A percentile compares a stretch with the other conserved stretches of the same genome.
Evolutionary conservation across 305 asterid genomes (phyloP).

Genomic region (Fraxinus latifolia): DNA sequence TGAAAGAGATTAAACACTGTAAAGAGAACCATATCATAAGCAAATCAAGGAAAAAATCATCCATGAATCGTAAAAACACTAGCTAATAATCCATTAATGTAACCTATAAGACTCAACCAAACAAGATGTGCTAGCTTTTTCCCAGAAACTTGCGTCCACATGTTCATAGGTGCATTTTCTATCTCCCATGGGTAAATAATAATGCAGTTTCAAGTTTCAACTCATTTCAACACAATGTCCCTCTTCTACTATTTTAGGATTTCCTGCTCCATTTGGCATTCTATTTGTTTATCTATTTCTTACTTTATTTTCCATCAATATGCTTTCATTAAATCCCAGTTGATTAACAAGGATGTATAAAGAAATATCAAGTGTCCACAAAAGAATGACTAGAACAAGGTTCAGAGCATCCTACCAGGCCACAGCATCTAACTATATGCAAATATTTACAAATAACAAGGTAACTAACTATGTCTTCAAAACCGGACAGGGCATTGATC

Average conservation of each 20-base stretch:
- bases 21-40: background rate
- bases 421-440: background rate
- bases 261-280: background rate
- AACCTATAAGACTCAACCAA: background rate
- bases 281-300: background rate
- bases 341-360: background rate
- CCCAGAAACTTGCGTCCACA: background rate
- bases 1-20: background rate
- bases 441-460: background rate
- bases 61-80: background rate
- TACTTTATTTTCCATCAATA: background rate
- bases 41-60: background rate
- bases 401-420: background rate
- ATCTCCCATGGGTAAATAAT: background rate
- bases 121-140: background rate
- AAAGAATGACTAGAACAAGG: background rate
- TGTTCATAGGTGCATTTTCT: background rate
- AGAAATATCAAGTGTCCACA: background rate
- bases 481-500: background rate
- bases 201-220: background rate
- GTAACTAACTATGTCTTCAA: background rate
- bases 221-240: background rate
- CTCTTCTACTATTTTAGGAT: background rate
- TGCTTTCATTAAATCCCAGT: background rate
- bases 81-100: background rate